These are phyloP conservation scores for Tolypocladium cylindrosporum DNA, from an alignment of 2,329 filamentous ascomycete genomes.

Conservation along the genomic window DNA sequence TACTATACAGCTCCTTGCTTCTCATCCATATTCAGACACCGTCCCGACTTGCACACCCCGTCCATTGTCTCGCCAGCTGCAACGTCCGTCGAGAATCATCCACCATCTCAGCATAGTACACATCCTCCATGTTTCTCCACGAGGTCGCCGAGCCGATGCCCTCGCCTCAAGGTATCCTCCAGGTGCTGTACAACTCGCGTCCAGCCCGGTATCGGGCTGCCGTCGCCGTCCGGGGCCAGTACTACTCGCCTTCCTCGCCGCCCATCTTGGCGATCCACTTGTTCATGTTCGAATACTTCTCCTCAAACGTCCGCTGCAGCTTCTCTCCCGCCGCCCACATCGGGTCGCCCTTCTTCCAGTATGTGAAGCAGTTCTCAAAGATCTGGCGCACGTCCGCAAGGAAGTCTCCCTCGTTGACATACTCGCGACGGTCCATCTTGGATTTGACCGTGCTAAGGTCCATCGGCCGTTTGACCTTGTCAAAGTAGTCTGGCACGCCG, in stretches of 20 bases:
- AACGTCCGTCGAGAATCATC: not conserved
- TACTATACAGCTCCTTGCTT: not conserved
- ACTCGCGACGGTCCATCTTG: slow-evolving; percentile 47
- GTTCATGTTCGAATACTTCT: slow-evolving; percentile 49
- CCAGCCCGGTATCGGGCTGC: not conserved
- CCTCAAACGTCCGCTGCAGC: slow-evolving; percentile 47
- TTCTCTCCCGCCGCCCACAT: slow-evolving; percentile 47
- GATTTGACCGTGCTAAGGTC: slow-evolving; percentile 49
- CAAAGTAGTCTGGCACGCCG: slow-evolving; percentile 50
- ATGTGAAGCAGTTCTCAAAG: slow-evolving; percentile 54
- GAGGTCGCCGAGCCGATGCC: not conserved
- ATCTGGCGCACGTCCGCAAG: slow-evolving; percentile 49
- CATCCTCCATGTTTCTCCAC: not conserved
- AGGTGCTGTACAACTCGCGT: not conserved
- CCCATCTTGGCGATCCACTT: slow-evolving; percentile 49
- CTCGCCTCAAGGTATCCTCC: not conserved
- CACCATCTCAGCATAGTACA: not conserved
- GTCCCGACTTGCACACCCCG: not conserved
- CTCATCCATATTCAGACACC: not conserved
- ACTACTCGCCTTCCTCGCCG: slow-evolving; percentile 21
- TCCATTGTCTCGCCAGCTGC: not conserved
- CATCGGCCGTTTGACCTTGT: slow-evolving; percentile 52
- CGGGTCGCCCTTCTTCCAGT: slow-evolving; percentile 45
- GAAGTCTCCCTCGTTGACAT: slow-evolving; percentile 43
- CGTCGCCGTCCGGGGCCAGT: not conserved